A percentile compares a stretch with the other conserved stretches of the same genome.
Evolutionary conservation across 305 asterid genomes (phyloP).

Genomic region (Fraxinus latifolia): DNA sequence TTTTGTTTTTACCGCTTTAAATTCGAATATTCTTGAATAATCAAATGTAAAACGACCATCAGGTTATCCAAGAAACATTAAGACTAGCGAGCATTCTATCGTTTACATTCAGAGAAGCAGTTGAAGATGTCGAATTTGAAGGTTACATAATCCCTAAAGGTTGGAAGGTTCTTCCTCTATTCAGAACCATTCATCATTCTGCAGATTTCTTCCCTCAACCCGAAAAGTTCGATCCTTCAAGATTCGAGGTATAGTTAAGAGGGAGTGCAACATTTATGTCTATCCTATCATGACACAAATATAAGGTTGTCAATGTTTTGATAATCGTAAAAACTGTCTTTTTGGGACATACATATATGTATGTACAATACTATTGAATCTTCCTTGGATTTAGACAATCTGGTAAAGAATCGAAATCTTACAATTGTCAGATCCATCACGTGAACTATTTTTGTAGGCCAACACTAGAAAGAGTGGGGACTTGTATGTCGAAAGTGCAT

Average conservation of each 20-base stretch:
- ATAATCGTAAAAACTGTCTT: slow-evolving; percentile 25
- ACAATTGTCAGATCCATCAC: slow-evolving; percentile 27
- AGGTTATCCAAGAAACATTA: slow-evolving; percentile 73
- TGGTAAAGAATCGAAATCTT: slow-evolving; percentile 15
- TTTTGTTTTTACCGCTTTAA: not conserved
- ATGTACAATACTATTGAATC: slow-evolving; percentile 11
- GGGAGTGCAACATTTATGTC: slow-evolving; percentile 19
- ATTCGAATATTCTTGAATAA: not conserved
- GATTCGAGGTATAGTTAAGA: slow-evolving; percentile 54
- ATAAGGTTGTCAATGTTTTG: slow-evolving; percentile 43
- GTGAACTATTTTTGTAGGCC: slow-evolving; percentile 33
- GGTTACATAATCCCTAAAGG: slow-evolving; percentile 74
- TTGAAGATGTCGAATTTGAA: slow-evolving; percentile 58
- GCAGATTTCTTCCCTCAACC: slow-evolving; percentile 67
- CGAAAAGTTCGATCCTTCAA: slow-evolving; percentile 62
- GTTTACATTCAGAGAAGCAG: slow-evolving; percentile 70
- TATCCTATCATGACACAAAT: slow-evolving; percentile 19
- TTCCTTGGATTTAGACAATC: slow-evolving; percentile 17
- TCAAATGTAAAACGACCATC: not conserved
- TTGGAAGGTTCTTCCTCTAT: slow-evolving; percentile 79
- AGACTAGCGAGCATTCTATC: slow-evolving; percentile 67
- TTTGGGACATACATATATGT: not conserved
- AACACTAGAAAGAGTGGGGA: not conserved
- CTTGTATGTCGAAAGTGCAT: not conserved
- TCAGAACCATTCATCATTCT: slow-evolving; percentile 62